A percentile compares a stretch with the other conserved stretches of the same genome.
Evolutionary conservation across 495 filamentous ascomycete genomes (phyloP).

Genomic region (Penicillium waksmanii): DNA sequence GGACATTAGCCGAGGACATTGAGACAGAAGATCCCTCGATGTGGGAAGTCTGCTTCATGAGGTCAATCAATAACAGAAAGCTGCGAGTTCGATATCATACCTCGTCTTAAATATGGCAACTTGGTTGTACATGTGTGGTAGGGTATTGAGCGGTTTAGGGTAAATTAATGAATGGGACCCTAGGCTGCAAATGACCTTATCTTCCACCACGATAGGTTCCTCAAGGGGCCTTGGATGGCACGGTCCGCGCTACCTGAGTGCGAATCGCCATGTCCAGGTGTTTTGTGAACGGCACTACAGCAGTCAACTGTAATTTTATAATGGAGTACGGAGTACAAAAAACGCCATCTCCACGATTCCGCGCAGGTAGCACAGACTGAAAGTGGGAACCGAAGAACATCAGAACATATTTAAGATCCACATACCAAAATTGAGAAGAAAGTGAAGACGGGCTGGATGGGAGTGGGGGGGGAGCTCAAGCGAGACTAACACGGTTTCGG

Average conservation of each 20-base stretch:
- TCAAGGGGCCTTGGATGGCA: neutral
- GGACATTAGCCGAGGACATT: too few relatives aligned
- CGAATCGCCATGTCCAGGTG: slow-evolving; percentile 1
- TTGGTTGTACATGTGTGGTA: neutral
- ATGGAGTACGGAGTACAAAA: slow-evolving; percentile 6
- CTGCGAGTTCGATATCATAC: neutral
- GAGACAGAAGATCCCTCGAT: too few relatives aligned
- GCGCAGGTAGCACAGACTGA: slow-evolving; percentile 8
- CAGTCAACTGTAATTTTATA: slow-evolving; percentile 13
- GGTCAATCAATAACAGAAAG: too few relatives aligned
- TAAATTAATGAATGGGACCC: neutral
- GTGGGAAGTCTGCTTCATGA: too few relatives aligned
- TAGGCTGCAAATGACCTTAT: neutral
- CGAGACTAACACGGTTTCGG: neutral
- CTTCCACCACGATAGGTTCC: neutral
- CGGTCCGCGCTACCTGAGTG: neutral
- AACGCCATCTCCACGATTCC: neutral
- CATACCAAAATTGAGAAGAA: slow-evolving; percentile 7
- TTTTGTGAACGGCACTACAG: slow-evolving; percentile 21
- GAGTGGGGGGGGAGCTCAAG: neutral
- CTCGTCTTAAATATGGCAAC: neutral
- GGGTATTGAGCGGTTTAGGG: neutral
- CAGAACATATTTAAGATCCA: too few relatives aligned
- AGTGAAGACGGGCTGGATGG: neutral
- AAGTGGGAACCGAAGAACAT: slow-evolving; percentile 1